Evolutionary conservation across 2,329 filamentous ascomycete species (phyloP).

Genomic region (Colletotrichum simmondsii): DNA sequence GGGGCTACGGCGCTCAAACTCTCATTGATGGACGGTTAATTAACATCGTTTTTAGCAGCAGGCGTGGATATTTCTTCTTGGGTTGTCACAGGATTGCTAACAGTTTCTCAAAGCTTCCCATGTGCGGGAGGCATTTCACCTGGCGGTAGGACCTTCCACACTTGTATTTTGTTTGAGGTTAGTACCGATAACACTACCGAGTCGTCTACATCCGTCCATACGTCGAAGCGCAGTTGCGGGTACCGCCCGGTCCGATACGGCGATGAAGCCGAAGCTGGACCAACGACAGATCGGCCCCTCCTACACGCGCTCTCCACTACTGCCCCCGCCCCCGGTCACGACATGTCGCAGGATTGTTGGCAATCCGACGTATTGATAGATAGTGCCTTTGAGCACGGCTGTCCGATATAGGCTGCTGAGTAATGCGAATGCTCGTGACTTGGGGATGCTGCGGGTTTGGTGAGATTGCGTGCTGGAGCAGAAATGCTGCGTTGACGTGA

Average conservation of each 20-base stretch:
- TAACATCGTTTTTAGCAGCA: no score
- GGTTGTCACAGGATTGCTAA: no score
- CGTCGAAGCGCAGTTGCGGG: background rate
- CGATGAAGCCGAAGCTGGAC: background rate
- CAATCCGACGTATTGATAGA: conserved; percentile 7
- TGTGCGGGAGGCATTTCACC: no score
- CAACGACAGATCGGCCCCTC: background rate
- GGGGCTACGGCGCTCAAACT: background rate
- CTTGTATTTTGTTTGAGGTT: background rate
- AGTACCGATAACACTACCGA: background rate
- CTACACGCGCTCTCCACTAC: conserved; percentile 10
- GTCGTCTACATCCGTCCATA: background rate
- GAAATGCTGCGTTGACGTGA: background rate
- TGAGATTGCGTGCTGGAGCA: background rate
- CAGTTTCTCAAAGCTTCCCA: no score
- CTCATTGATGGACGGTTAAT: background rate
- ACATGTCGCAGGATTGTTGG: conserved; percentile 29
- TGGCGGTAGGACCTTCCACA: background rate
- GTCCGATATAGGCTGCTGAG: conserved; percentile 9
- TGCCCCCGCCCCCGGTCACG: conserved; percentile 12
- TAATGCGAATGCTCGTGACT: background rate
- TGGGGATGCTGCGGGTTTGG: background rate
- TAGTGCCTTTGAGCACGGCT: background rate
- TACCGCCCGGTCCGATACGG: conserved; percentile 2
- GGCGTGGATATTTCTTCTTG: background rate